Percentiles rank a stretch among this genome's conserved stretches.
phyloP scores from a whole-genome alignment of 805 yeast genomes.

The Yamadazyma nakazawae region DNA sequence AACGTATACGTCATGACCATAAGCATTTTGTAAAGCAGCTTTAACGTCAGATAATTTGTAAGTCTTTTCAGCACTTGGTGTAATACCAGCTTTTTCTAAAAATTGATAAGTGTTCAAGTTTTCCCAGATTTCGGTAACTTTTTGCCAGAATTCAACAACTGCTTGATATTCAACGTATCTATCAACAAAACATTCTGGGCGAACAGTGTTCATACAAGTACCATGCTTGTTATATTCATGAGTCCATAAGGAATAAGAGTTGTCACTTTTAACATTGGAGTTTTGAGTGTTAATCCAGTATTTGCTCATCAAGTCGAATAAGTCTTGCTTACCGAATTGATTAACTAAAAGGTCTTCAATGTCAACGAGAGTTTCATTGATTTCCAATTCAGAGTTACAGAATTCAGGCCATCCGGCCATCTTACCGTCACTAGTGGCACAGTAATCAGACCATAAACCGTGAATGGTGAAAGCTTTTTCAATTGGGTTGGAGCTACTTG shows the following conservation, averaged over 20 bases:
- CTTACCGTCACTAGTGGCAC: slow-evolving; percentile 57
- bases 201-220: slow-evolving; percentile 81
- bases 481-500: slow-evolving; percentile 23
- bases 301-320: slow-evolving; percentile 53
- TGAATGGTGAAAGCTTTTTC: slow-evolving; percentile 38
- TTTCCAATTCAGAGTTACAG: slow-evolving; percentile 61
- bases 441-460: slow-evolving; percentile 49
- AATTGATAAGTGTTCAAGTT: slow-evolving; percentile 56
- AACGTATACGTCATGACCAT: slow-evolving; percentile 56
- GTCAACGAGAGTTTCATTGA: slow-evolving; percentile 26
- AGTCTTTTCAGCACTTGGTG: slow-evolving; percentile 56
- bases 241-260: slow-evolving; percentile 55
- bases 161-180: slow-evolving; percentile 21
- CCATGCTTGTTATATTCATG: slow-evolving; percentile 96
- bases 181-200: slow-evolving; percentile 62
- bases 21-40: slow-evolving; percentile 47
- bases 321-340: slow-evolving; percentile 44
- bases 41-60: slow-evolving; percentile 57
- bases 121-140: slow-evolving; percentile 26
- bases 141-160: slow-evolving; percentile 29
- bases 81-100: slow-evolving; percentile 64
- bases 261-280: slow-evolving; percentile 61
- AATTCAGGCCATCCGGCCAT: slow-evolving; percentile 56
- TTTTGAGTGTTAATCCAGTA: slow-evolving; percentile 61
- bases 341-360: slow-evolving; percentile 35